Evolutionary conservation across 305 asterid genomes (phyloP).

Genomic region (Fraxinus sp.): DNA sequence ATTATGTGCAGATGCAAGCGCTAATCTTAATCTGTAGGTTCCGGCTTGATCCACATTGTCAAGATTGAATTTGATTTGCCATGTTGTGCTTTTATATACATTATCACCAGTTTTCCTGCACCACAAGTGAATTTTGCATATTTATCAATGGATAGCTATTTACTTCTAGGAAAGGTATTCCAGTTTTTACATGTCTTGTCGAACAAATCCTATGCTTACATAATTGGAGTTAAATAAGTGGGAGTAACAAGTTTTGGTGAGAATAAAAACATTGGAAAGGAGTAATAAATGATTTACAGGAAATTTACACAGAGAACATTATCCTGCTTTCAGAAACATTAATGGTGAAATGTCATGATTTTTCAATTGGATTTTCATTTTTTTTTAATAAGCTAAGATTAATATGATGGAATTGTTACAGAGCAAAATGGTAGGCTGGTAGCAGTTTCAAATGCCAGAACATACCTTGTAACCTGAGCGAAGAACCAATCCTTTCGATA

Average conservation of each 20-base stretch:
- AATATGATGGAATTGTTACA: background rate
- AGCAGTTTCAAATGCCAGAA: background rate
- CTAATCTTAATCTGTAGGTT: conserved; percentile 53
- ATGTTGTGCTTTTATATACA: conserved; percentile 54
- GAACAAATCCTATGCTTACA: background rate
- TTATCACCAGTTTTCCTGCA: conserved; percentile 53
- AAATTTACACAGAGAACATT: background rate
- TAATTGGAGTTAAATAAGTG: background rate
- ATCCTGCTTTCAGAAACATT: conserved; percentile 1
- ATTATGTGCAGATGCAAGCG: conserved; percentile 60
- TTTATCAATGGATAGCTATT: background rate
- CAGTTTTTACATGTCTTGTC: background rate
- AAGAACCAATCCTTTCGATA: conserved; percentile 67
- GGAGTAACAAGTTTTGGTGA: background rate
- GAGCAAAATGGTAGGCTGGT: background rate
- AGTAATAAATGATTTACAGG: background rate
- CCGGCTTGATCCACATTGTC: conserved; percentile 32
- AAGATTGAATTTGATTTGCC: conserved; percentile 62
- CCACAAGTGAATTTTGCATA: background rate
- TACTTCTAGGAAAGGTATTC: background rate
- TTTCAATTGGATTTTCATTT: background rate
- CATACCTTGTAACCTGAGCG: conserved; percentile 74
- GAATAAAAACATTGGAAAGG: background rate
- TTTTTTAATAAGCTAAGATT: background rate
- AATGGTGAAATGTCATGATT: background rate